Conservation (phyloP, 768 basidiomycete genomes). For the Imleria badia region DNA sequence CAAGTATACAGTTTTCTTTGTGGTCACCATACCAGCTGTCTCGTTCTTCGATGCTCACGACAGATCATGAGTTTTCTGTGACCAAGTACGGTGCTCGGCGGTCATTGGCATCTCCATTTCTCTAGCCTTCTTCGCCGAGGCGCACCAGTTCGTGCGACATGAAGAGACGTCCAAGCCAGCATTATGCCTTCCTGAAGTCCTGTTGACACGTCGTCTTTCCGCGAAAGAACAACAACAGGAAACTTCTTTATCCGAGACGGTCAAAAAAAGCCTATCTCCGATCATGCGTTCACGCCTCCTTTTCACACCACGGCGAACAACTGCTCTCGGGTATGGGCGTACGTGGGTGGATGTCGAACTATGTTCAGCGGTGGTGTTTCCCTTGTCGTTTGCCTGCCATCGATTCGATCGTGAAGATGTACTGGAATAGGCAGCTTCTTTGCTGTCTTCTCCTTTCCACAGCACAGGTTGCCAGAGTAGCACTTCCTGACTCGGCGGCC, state of each 20-base stretch:
- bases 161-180: neutral
- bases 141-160: constrained; percentile 10
- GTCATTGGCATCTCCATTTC: neutral
- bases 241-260: constrained; percentile 1
- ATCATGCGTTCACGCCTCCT: constrained; percentile 26
- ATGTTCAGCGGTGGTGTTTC: constrained; percentile 1
- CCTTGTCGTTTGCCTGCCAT: constrained; percentile 8
- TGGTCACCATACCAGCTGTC: neutral
- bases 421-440: constrained; percentile 17
- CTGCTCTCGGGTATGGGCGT: constrained; percentile 55
- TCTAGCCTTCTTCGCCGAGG: constrained; percentile 1
- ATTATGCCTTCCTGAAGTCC: too few species aligned
- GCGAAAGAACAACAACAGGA: constrained; percentile 6
- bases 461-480: constrained; percentile 16
- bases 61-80: neutral
- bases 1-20: neutral
- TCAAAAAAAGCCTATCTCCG: constrained; percentile 29
- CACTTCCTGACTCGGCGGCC: constrained; percentile 9
- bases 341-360: constrained; percentile 18
- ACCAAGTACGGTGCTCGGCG: neutral
- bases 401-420: constrained; percentile 10
- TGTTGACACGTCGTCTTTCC: constrained; percentile 7
- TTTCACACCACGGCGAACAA: constrained; percentile 55
- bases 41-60: neutral
- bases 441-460: constrained; percentile 10